Conservation (phyloP, 768 basidiomycete species). For the Roridomyces roridus region DNA sequence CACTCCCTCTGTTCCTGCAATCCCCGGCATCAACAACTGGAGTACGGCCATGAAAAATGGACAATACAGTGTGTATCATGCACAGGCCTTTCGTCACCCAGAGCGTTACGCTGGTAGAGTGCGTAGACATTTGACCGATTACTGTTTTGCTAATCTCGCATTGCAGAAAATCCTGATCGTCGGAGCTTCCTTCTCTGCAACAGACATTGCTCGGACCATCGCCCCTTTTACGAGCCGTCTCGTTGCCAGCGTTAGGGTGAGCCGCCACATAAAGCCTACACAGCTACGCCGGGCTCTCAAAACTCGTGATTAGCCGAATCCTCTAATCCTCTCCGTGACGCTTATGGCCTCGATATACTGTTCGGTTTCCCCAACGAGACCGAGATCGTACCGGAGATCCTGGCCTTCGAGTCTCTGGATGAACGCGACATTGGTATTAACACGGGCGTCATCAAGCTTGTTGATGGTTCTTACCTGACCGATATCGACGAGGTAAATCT, state of each 20-base stretch:
- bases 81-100: constrained; percentile 36
- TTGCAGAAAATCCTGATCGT: too few relatives aligned
- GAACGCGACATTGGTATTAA: constrained; percentile 24
- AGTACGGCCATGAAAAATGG: constrained; percentile 22
- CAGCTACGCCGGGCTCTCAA: too few relatives aligned
- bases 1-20: constrained; percentile 34
- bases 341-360: too few relatives aligned
- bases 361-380: neutral
- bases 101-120: constrained; percentile 35
- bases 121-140: too few relatives aligned
- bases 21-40: constrained; percentile 35
- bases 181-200: too few relatives aligned
- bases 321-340: too few relatives aligned
- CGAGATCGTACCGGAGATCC: constrained; percentile 26
- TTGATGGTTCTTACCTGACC: constrained; percentile 33
- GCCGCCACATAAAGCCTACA: too few relatives aligned
- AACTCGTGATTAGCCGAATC: too few relatives aligned
- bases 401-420: constrained; percentile 26
- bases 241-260: too few relatives aligned
- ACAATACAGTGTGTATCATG: constrained; percentile 29
- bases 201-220: neutral
- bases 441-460: constrained; percentile 31
- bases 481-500: constrained; percentile 31
- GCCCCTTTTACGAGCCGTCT: neutral
- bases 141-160: too few relatives aligned